Evolutionary conservation across 257 asterid genomes (phyloP), one percentile per base, ranked within the genome.

Genomic region (Cinchona pubescens): DNA sequence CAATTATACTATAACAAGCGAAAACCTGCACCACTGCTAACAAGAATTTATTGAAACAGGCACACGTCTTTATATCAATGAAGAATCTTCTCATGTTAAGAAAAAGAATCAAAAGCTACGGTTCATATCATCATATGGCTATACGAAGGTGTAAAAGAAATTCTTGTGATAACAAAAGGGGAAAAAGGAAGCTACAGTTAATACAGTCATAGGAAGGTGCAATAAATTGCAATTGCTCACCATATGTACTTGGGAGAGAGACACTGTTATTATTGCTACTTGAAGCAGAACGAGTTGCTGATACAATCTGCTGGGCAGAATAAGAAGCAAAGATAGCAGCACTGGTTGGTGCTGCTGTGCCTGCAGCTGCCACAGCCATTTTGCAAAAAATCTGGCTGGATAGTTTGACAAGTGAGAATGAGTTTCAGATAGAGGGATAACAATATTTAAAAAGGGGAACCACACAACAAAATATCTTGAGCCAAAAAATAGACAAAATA

Each of bases 221-320:
- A 73, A 34, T 27, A 55, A 59, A 66, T 48, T 58, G 61, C 32
- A 70, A 73, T 12, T 43, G 34, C 78, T 71, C 40, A 79, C 84
- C 82, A 32, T 59, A 80, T 69, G 45, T 25, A 56, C 63, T 75
- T 30, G 82, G 53, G 58, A 72, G 19, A 13, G 82, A 75, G 32
- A 75, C 78, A 67, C 49, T 66, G 32, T 80, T 69, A 71, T 45
- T 74, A 43, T n/a, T n/a, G n/a, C 67, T 42, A 59, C 64, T 77
- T 63, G 82, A 83, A 78, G 76, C 77, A 48, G 78, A 45, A 12
- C 16, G 74, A 45, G 82, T 64, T 69, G 83, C 80, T 19, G 96
- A 51, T 32, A 85, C 61, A 78, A 86, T 82, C 80, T 88, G 83
- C 45, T 85, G 85, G 35, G 91, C n/a, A n/a, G n/a, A n/a, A n/a